Evolutionary conservation across 1,139 yeast species (phyloP).

Genomic region (Yamadazyma triangularis): DNA sequence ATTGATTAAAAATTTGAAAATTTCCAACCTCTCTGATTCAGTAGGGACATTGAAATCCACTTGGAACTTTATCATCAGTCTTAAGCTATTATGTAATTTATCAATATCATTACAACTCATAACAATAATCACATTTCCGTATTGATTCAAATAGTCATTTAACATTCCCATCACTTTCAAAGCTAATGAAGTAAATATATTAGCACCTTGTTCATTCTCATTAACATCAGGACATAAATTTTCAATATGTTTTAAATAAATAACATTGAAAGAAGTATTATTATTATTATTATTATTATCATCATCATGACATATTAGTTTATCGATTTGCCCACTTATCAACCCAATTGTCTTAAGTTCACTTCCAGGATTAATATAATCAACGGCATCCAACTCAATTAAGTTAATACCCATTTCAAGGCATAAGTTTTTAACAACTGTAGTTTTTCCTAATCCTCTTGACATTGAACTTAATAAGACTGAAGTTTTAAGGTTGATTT

Average conservation of each 20-base stretch:
- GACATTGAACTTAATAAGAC: constrained; percentile 64
- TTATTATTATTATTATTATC: constrained; percentile 13
- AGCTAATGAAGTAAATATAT: constrained; percentile 50
- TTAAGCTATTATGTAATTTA: constrained; percentile 58
- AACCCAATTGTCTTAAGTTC: constrained; percentile 79
- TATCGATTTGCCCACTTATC: constrained; percentile 72
- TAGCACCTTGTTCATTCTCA: constrained; percentile 55
- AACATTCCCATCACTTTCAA: constrained; percentile 59
- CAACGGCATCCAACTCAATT: constrained; percentile 67
- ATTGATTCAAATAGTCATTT: constrained; percentile 43
- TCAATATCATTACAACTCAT: constrained; percentile 75
- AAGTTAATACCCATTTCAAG: constrained; percentile 63
- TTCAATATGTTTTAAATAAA: constrained; percentile 72
- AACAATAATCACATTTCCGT: constrained; percentile 47
- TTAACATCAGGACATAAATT: constrained; percentile 66
- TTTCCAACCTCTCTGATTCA: constrained; percentile 64
- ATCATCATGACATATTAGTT: constrained; percentile 23
- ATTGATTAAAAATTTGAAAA: constrained; percentile 50
- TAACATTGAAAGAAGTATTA: constrained; percentile 32
- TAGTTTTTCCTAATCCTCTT: constrained; percentile 77
- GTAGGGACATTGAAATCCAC: constrained; percentile 72
- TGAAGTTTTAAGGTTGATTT: constrained; percentile 51
- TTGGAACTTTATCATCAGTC: constrained; percentile 74
- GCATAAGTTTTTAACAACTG: constrained; percentile 53
- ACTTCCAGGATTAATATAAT: constrained; percentile 59